Evolutionary conservation across 169 alveolate species (phyloP), one percentile per base, ranked within the genome.

Genomic region (Eimeria maxima): DNA sequence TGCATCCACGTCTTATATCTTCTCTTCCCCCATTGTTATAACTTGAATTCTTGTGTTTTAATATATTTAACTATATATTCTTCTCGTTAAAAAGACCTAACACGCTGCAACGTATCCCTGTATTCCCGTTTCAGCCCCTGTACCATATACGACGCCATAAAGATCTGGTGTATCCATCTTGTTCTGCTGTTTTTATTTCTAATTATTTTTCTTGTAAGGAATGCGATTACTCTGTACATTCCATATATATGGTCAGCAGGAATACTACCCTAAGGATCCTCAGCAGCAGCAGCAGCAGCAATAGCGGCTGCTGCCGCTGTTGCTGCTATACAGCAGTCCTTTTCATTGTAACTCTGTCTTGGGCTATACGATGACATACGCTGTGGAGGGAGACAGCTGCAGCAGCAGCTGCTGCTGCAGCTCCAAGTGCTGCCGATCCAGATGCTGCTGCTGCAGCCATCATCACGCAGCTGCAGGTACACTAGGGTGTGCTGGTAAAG

Each of bases 221-320:
- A 65, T 65, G 33, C 38, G 14, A 24, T n/a, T 22, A 24, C 33
- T 60, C 33, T 65, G 4, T 16, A 7, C 69, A 60, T 14, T n/a
- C 42, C 22, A 3, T 7, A 8, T 24, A 65, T 65, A 65, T 22
- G 4, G 24, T n/a, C 18, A 16, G 74, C 74, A 65, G 74, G 42
- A 65, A 14, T 53, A 53, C 7, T 13, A 20, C 14, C 74, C 22
- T 14, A 20, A 65, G 74, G 38, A 3, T 24, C 74, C 10, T 13
- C 74, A 65, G 74, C 74, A 65, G 74, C 74, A 65, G 74, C 74
- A 65, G 74, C 74, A 24, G n/a, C 14, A 24, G 74, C 74, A 24
- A 38, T 38, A 24, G 74, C 74, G 5, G 74, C 74, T 24, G 74
- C 74, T 24, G 74, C 74, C n/a, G 38, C 74, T 65, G 74, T 38